Evolutionary conservation across 768 basidiomycete species (phyloP).

Genomic region (Naganishia randhawae): DNA sequence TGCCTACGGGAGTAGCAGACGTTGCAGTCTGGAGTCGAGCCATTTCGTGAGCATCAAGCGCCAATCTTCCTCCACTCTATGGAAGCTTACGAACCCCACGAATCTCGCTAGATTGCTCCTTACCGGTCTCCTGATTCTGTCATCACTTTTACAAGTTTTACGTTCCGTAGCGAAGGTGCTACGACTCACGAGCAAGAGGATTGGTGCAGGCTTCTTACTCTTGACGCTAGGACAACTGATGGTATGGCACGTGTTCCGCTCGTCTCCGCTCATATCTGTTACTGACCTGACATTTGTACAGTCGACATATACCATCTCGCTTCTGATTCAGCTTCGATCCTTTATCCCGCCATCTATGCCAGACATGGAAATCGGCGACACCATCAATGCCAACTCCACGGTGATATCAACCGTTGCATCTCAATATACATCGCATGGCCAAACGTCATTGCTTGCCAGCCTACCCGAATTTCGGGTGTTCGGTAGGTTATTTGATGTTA

Average conservation of each 20-base stretch:
- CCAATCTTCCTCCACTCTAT: not conserved
- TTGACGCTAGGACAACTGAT: slow-evolving; percentile 47
- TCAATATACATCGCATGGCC: slow-evolving; percentile 15
- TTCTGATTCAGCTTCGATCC: slow-evolving; percentile 48
- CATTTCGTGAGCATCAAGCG: slow-evolving; percentile 35
- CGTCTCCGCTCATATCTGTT: not conserved
- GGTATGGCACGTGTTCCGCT: slow-evolving; percentile 29
- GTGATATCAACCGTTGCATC: slow-evolving; percentile 1
- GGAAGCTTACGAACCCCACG: not conserved
- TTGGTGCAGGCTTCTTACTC: slow-evolving; percentile 47
- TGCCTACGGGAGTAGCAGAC: slow-evolving; percentile 41
- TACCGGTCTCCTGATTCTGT: slow-evolving; percentile 46
- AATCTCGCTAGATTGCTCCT: slow-evolving; percentile 33
- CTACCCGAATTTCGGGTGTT: slow-evolving; percentile 48
- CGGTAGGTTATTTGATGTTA: slow-evolving; percentile 47
- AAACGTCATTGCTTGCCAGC: slow-evolving; percentile 41
- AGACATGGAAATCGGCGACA: slow-evolving; percentile 29
- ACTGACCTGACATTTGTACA: slow-evolving; percentile 20
- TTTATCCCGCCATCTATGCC: slow-evolving; percentile 39
- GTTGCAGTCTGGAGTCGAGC: slow-evolving; percentile 42
- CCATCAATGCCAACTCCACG: slow-evolving; percentile 12
- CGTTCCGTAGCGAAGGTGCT: slow-evolving; percentile 42
- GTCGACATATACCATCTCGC: slow-evolving; percentile 48
- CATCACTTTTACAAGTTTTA: slow-evolving; percentile 46
- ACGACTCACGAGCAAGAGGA: slow-evolving; percentile 45